phyloP scores from a whole-genome alignment of 164 flowering plant genomes.

The Santalum album region DNA sequence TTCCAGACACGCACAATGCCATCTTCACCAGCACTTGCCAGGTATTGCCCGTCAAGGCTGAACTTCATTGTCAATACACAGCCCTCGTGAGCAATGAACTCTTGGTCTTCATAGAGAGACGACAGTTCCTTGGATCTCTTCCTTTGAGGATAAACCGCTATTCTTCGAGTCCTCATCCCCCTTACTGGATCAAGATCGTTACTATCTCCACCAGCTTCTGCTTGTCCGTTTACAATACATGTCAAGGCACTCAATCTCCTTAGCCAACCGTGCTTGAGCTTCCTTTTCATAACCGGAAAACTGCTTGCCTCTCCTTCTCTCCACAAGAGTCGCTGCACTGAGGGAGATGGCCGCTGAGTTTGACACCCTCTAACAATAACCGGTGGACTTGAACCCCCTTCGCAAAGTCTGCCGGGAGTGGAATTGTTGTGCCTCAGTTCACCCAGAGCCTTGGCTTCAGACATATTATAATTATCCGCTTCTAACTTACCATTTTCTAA shows the following conservation, averaged over 20 bases:
- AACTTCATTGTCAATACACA: constrained; percentile 72
- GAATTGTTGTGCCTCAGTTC: constrained; percentile 24
- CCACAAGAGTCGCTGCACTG: constrained; percentile 24
- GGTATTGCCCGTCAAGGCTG: constrained; percentile 57
- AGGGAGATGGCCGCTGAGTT: constrained; percentile 25
- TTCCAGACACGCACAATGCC: constrained; percentile 69
- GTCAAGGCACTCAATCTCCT: constrained; percentile 29
- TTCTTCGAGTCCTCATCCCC: constrained; percentile 19
- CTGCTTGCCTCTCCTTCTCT: constrained; percentile 17
- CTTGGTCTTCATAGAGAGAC: constrained; percentile 49
- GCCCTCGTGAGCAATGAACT: constrained; percentile 65
- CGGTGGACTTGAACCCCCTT: constrained; percentile 30
- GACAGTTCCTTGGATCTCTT: constrained; percentile 64
- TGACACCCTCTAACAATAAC: constrained; percentile 43
- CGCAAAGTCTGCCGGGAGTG: constrained; percentile 19
- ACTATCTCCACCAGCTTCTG: constrained; percentile 9
- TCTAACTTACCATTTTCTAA: constrained; percentile 14
- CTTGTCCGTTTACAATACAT: constrained; percentile 20
- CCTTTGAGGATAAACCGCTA: constrained; percentile 29
- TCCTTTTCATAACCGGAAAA: constrained; percentile 16
- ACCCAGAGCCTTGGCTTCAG: constrained; percentile 24
- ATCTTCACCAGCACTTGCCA: constrained; percentile 85
- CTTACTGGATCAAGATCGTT: constrained; percentile 2
- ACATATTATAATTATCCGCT: constrained; percentile 15
- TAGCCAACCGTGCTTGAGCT: constrained; percentile 46